Base-by-base conservation (phyloP, 371 early-diverging fungal species). In the Actinomortierella wolfii region DNA sequence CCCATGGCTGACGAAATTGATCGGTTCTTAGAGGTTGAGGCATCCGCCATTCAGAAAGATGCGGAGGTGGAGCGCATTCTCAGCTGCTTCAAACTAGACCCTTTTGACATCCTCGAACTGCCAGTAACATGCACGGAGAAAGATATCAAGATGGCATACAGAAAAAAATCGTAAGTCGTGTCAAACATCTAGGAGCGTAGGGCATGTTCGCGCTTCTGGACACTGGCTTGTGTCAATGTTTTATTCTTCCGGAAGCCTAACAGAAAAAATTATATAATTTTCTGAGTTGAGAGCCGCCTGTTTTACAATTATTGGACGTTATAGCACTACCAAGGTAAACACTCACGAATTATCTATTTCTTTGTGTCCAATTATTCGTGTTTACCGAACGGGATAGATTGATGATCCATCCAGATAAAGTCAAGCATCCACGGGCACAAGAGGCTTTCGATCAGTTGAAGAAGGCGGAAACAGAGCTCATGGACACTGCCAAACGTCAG, bases 361-460 rank as follows among this genome's bases (percentile, higher is more conserved):
- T 41, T 45, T 20, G 18, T 45, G 18, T 15, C 6, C 45, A 45
- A 45, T 8, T 17, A 45, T 17, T 5, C 15, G n/a, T n/a, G n/a
- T n/a, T n/a, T n/a, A n/a, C n/a, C n/a, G 21, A 45, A 45, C 6
- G 45, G 45, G 15, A 2, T 56, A 73, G 74, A 14, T 83, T 94
- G 21, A 90, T 93, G 75, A 89, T 93, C 34, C 96, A 96, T 65
- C 96, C 96, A 2, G 96, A 96, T 77, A 96, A 93, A 64, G 83
- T 86, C 34, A 81, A 86, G 53, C 94, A 94, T 64, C 86, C 86
- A 20, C 74, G 81, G 14, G 94, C 96, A 4, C 83, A 86, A 52
- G 92, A 92, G 40, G 93, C 94, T 0, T 96, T 96, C 68, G 89
- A 91, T 23, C 54, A 87, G 49, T 79, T 96, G n/a, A 94, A 94